Evolutionary conservation across 1,284 basidiomycete species (phyloP), one percentile per base, ranked within the genome.

Genomic region (Malassezia vespertilionis): DNA sequence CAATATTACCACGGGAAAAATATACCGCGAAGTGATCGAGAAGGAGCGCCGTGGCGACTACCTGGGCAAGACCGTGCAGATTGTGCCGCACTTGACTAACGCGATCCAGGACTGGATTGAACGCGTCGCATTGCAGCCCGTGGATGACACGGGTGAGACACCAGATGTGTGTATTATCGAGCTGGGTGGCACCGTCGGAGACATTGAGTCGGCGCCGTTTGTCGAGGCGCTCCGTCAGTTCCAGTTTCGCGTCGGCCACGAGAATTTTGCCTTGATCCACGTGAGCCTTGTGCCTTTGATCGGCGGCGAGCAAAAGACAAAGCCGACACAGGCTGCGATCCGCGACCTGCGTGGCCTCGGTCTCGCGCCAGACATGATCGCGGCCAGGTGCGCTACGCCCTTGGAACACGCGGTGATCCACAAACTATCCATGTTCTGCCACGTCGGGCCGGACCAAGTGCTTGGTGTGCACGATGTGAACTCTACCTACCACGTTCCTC

Each of bases 381-480:
- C 91, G 0, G 95, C 91, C 69, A 83, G 91, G 52, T 79, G 77
- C 58, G 74, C 76, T 44, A 63, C 73, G 34, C 74, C 84, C 1
- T 77, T 99, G 14, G 81, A 85, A 45, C 77, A 79, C 3, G 77
- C 83, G 0, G 91, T 91, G 34, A 93, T 90, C 74, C 79, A 83
- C 65, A 97, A 97, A 73, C 90, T 97, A 36, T 89, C 87, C 55
- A 96, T 97, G 90, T 97, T 97, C 78, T 97, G 91, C 73, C 93
- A 97, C 69, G 91, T 97, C 56, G 77, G 81, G 1, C 78, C 84
- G 4, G 83, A 89, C 64, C 93, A 97, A 72, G 93, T 97, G 32
- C 78, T 97, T 47, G 91, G 88, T 46, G 86, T 97, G 11, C 91
- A 96, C 73, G 89, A 97, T 67, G 87, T 97, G 32, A 81, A 82